Evolutionary conservation across 148 eudicot genomes (phyloP).

Genomic region (Simmondsia chinensis): DNA sequence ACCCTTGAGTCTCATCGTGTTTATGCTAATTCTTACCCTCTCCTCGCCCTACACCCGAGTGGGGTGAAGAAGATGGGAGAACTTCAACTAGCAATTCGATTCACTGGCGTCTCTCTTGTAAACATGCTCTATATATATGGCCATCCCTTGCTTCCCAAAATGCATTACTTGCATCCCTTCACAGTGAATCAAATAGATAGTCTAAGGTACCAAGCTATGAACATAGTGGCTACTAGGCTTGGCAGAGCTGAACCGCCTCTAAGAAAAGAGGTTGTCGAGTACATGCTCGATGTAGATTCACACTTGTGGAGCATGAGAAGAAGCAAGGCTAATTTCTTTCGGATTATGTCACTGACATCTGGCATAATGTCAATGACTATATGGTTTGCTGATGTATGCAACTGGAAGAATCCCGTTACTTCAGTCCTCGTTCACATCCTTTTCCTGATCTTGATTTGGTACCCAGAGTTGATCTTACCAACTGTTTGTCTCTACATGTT

Average conservation of each 20-base stretch:
- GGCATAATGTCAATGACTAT: background rate
- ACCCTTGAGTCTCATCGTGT: constrained; percentile 10
- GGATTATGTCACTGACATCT: constrained; percentile 13
- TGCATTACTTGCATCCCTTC: constrained; percentile 13
- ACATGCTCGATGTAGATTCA: constrained; percentile 12
- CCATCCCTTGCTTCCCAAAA: constrained; percentile 6
- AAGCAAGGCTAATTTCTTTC: constrained; percentile 15
- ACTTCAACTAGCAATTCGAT: constrained; percentile 7
- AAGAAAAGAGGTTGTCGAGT: constrained; percentile 14
- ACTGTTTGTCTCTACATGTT: constrained; percentile 12
- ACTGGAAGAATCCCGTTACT: constrained; percentile 11
- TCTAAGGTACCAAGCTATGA: constrained; percentile 14
- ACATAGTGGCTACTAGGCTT: constrained; percentile 12
- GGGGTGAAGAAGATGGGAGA: constrained; percentile 10
- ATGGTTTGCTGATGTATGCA: constrained; percentile 13
- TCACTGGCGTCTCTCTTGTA: constrained; percentile 4
- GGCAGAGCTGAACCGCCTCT: constrained; percentile 13
- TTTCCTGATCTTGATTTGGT: constrained; percentile 11
- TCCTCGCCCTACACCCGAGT: constrained; percentile 4
- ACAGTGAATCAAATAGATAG: constrained; percentile 12
- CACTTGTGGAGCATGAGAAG: constrained; percentile 16
- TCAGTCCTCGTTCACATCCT: constrained; percentile 11
- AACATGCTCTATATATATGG: constrained; percentile 5
- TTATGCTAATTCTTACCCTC: constrained; percentile 6
- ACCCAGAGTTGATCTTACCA: constrained; percentile 13